Conservation (phyloP, 371 early-diverging fungal genomes). For the Syncephalastrum sp. region DNA sequence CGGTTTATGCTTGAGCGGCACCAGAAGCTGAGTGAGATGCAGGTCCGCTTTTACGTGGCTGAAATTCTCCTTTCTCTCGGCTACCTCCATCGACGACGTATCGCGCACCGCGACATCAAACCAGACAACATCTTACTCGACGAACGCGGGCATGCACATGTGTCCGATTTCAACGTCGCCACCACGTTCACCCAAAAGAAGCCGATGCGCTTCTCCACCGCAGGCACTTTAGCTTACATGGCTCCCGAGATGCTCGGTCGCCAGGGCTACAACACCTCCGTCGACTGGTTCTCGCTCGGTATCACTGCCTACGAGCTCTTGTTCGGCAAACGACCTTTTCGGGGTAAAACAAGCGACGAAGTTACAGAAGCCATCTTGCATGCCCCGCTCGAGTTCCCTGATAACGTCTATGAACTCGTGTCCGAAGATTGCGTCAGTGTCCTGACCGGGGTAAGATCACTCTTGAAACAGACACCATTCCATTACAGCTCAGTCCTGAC, state of each 20-base stretch:
- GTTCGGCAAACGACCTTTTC: slow-evolving; percentile 79
- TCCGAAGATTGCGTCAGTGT: slow-evolving; percentile 51
- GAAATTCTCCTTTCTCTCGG: slow-evolving; percentile 68
- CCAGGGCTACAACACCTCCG: slow-evolving; percentile 67
- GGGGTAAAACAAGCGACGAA: slow-evolving; percentile 67
- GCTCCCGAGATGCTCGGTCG: slow-evolving; percentile 77
- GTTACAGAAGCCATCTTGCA: slow-evolving; percentile 56
- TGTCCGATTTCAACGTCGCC: slow-evolving; percentile 92
- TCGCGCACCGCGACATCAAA: slow-evolving; percentile 83
- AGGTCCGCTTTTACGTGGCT: slow-evolving; percentile 80
- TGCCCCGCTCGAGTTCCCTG: slow-evolving; percentile 55
- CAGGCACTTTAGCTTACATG: slow-evolving; percentile 80
- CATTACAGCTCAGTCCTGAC: slow-evolving; percentile 17
- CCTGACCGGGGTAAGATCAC: slow-evolving; percentile 41
- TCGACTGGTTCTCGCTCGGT: slow-evolving; percentile 93
- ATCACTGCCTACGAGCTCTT: slow-evolving; percentile 79
- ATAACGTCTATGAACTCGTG: slow-evolving; percentile 40
- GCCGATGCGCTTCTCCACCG: slow-evolving; percentile 62
- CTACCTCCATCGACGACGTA: slow-evolving; percentile 67
- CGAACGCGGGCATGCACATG: slow-evolving; percentile 80
- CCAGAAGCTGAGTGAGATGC: slow-evolving; percentile 65
- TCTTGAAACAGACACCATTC: not conserved
- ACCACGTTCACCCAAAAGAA: slow-evolving; percentile 54
- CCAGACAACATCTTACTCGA: slow-evolving; percentile 94
- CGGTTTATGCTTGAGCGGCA: slow-evolving; percentile 72